Percentiles rank a stretch among this genome's conserved stretches.
phyloP scores from a whole-genome alignment of 2,329 filamentous ascomycete genomes.

The Trichoderma sp. region DNA sequence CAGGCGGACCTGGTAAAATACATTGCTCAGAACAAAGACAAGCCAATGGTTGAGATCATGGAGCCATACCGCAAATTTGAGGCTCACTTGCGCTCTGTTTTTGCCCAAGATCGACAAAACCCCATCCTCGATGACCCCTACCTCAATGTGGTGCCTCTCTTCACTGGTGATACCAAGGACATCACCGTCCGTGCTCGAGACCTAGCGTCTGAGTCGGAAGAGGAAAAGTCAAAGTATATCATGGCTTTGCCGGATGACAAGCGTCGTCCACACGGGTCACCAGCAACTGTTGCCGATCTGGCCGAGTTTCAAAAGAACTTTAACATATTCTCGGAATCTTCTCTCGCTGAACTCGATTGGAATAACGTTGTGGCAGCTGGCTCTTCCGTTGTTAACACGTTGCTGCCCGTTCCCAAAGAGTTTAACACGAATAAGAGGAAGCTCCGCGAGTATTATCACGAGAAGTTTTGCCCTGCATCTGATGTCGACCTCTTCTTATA shows the following conservation, averaged over 20 bases:
- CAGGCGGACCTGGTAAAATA: slow-evolving; percentile 48
- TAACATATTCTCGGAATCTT: slow-evolving; percentile 75
- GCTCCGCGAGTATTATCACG: slow-evolving; percentile 73
- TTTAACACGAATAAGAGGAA: slow-evolving; percentile 61
- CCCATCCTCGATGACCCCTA: slow-evolving; percentile 53
- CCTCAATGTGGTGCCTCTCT: slow-evolving; percentile 65
- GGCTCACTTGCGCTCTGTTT: slow-evolving; percentile 61
- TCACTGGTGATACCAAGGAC: slow-evolving; percentile 51
- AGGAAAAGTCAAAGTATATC: slow-evolving; percentile 63
- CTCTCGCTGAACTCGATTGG: slow-evolving; percentile 75
- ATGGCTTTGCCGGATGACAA: slow-evolving; percentile 62
- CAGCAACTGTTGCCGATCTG: slow-evolving; percentile 64
- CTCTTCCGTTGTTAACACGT: slow-evolving; percentile 74
- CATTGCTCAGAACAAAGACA: slow-evolving; percentile 52
- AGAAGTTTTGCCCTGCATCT: slow-evolving; percentile 75
- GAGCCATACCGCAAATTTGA: slow-evolving; percentile 67
- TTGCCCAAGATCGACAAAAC: slow-evolving; percentile 64
- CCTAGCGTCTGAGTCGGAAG: slow-evolving; percentile 53
- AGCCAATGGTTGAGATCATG: slow-evolving; percentile 55
- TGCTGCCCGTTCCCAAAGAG: slow-evolving; percentile 65
- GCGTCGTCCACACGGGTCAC: slow-evolving; percentile 59
- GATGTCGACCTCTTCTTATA: slow-evolving; percentile 88
- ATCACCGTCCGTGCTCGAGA: slow-evolving; percentile 63
- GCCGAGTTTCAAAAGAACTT: slow-evolving; percentile 77
- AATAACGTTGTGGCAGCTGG: slow-evolving; percentile 77